These are phyloP conservation scores for Aspergillus nanangensis DNA, from an alignment of 495 filamentous ascomycete species.

Conservation along the genomic window DNA sequence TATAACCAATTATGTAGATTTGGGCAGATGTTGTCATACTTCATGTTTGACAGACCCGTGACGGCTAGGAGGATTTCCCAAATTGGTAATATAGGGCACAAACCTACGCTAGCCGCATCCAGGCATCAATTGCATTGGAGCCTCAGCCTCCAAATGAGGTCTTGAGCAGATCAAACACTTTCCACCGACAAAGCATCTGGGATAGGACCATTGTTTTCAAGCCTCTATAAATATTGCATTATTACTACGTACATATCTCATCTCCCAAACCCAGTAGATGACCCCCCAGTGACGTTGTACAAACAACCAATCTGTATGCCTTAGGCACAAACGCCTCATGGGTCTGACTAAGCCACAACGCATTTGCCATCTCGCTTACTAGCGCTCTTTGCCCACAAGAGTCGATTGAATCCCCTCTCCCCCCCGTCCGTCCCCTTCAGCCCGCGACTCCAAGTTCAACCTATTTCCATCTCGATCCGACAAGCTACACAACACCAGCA, in stretches of 20 bases:
- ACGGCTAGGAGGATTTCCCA: no score
- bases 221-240: no score
- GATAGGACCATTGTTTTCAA: no score
- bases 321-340: conserved; percentile 4
- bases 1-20: no score
- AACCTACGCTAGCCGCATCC: conserved; percentile 14
- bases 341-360: not conserved
- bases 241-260: no score
- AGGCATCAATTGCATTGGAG: no score
- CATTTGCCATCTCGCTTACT: conserved; percentile 17
- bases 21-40: no score
- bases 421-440: conserved; percentile 8
- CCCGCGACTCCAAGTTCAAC: conserved; percentile 11
- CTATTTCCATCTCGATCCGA: conserved; percentile 17
- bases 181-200: no score
- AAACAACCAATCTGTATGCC: conserved; percentile 10
- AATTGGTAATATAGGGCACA: conserved; percentile 11
- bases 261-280: conserved; percentile 13
- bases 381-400: conserved; percentile 17
- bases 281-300: conserved; percentile 23
- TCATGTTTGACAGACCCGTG: no score
- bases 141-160: no score
- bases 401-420: conserved; percentile 9
- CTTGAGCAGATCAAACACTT: no score
- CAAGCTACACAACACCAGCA: conserved; percentile 20